These are phyloP conservation scores for Poa pratensis DNA, from an alignment of 176 grass and related monocot genomes.

Conservation along the genomic window DNA sequence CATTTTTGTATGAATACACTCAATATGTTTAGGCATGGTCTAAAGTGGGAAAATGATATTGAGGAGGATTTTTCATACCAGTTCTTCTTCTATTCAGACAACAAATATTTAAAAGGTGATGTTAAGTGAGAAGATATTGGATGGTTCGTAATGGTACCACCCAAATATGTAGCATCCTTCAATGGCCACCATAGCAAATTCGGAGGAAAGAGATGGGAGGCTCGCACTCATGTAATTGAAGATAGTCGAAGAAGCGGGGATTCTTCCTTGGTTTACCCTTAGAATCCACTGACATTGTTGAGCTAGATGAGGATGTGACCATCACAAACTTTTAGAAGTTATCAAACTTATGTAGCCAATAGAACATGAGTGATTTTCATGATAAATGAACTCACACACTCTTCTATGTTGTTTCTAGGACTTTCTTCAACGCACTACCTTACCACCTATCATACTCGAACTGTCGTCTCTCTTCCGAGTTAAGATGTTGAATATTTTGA, in stretches of 20 bases:
- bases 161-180: background rate
- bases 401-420: background rate
- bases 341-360: background rate
- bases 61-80: background rate
- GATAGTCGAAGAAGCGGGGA: background rate
- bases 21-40: background rate
- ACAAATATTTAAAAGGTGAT: background rate
- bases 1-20: background rate
- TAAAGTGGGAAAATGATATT: background rate
- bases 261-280: background rate
- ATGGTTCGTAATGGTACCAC: background rate
- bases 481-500: background rate
- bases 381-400: background rate
- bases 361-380: background rate
- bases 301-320: background rate
- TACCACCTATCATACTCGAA: background rate
- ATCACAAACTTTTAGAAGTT: background rate
- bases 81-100: background rate
- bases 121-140: background rate
- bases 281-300: background rate
- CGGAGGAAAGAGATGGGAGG: background rate
- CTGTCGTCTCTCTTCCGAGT: background rate
- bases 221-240: background rate
- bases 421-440: background rate
- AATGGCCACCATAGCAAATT: background rate